Evolutionary conservation across 2,329 filamentous ascomycete genomes (phyloP).

Genomic region (Venturiaceae sp.): DNA sequence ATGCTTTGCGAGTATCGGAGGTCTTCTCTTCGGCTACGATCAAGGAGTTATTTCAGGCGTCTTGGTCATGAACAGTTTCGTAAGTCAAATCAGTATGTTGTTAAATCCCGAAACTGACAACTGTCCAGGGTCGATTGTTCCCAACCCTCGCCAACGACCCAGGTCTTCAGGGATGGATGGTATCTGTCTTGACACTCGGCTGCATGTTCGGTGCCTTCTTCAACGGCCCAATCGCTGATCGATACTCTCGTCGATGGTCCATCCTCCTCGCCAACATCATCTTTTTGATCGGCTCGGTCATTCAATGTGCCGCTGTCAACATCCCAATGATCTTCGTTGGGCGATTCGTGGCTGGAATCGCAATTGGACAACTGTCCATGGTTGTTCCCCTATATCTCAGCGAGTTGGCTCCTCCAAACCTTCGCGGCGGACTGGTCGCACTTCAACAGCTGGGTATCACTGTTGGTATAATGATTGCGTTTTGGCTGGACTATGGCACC

Average conservation of each 20-base stretch:
- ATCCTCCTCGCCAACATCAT: constrained; percentile 51
- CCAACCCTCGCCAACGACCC: constrained; percentile 38
- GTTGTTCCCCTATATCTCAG: constrained; percentile 55
- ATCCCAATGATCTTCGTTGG: constrained; percentile 48
- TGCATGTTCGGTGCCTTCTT: constrained; percentile 45
- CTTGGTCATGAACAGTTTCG: constrained; percentile 3
- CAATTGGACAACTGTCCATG: constrained; percentile 48
- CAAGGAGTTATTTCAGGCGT: constrained; percentile 2
- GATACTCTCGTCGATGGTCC: constrained; percentile 48
- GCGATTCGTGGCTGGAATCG: constrained; percentile 50
- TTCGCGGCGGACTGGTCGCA: constrained; percentile 32
- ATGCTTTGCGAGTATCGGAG: constrained; percentile 8
- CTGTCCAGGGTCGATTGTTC: constrained; percentile 26
- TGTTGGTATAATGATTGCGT: constrained; percentile 34
- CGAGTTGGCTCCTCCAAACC: constrained; percentile 49
- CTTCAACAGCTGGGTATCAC: constrained; percentile 28
- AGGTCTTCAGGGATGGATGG: constrained; percentile 49
- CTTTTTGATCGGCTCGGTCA: constrained; percentile 46
- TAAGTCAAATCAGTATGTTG: neutral
- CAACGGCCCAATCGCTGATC: constrained; percentile 50
- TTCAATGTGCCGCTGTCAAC: constrained; percentile 49
- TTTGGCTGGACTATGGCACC: constrained; percentile 10
- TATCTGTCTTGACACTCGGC: constrained; percentile 53
- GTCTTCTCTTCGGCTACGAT: constrained; percentile 5
- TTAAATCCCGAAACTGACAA: neutral